Evolutionary conservation across 2,329 filamentous ascomycete genomes (phyloP).

Genomic region (Penicillium janthinellum): DNA sequence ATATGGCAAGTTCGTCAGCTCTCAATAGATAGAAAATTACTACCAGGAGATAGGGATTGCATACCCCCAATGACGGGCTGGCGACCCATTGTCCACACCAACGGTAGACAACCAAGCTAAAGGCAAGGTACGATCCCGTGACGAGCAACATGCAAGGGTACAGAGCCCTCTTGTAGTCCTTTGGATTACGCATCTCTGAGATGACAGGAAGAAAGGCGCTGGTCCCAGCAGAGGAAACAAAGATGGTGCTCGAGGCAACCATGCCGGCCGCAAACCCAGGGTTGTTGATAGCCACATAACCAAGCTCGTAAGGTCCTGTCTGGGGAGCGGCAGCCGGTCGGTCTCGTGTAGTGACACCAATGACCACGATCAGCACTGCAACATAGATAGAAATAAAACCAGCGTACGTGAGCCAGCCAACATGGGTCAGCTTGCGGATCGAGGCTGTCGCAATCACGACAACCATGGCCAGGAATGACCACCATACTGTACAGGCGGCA

Average conservation of each 20-base stretch:
- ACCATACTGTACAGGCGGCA: constrained; percentile 60
- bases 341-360: constrained; percentile 56
- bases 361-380: constrained; percentile 59
- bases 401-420: constrained; percentile 62
- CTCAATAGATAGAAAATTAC: background rate
- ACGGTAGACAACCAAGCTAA: constrained; percentile 60
- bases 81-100: constrained; percentile 64
- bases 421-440: constrained; percentile 59
- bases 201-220: constrained; percentile 64
- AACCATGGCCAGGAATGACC: constrained; percentile 54
- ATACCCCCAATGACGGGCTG: constrained; percentile 57
- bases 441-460: constrained; percentile 42
- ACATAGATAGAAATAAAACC: constrained; percentile 60
- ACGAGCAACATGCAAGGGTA: constrained; percentile 62
- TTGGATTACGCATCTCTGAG: constrained; percentile 61
- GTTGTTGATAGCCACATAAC: constrained; percentile 57
- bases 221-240: constrained; percentile 59
- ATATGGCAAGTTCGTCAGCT: background rate
- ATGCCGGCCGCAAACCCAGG: constrained; percentile 61
- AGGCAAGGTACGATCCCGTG: constrained; percentile 57
- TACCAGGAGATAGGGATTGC: background rate
- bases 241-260: constrained; percentile 59
- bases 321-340: constrained; percentile 62
- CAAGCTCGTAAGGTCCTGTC: constrained; percentile 59
- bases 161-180: constrained; percentile 61